Evolutionary conservation across 441 rosid genomes (phyloP), one percentile per base, ranked within the genome.

Genomic region (Populus hybrid): DNA sequence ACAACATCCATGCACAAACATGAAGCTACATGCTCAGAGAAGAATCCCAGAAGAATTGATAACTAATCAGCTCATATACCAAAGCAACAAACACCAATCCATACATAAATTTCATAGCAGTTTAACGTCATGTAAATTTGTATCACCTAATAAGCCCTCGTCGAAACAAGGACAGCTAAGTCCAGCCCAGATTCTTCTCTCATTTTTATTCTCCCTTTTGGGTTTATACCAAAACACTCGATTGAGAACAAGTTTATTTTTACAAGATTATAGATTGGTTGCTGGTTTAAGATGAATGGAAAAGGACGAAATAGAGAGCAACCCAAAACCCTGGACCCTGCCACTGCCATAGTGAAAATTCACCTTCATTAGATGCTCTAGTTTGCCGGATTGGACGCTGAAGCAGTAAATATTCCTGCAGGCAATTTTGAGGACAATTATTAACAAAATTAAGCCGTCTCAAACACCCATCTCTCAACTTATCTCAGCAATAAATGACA

Each of bases 291-390:
- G 26, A 35, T 7, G 40, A 19, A 7, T 16, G 23, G 11, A 18
- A 38, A 74, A 21, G 7, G 70, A 64, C 57, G 19, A 64, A 57
- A 6, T 5, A 32, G 36, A 57, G 9, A 76, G 36, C 72, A 80
- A 24, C 19, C 70, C 19, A 34, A 72, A 5, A 21, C 50, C 71
- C 34, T 42, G 64, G 35, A 67, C 18, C 21, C 21, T 73, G 53
- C 42, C 70, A 16, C 75, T 23, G 7, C 46, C 16, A 73, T 69
- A 69, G n/a, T 8, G 10, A 72, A 79, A 30, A 61, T 84, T 86
- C 82, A 97, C 99, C 91, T 87, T 91, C 98, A 97, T 93, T 75
- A 94, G 91, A 88, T 97, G 99, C 89, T 97, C 99, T 38, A 97
- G 88, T 86, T 90, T 89, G 85, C 97, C 95, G 34, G 98, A 87